Base-by-base conservation (phyloP, 2,329 filamentous ascomycete genomes). In the Talaromyces rugulosus region DNA sequence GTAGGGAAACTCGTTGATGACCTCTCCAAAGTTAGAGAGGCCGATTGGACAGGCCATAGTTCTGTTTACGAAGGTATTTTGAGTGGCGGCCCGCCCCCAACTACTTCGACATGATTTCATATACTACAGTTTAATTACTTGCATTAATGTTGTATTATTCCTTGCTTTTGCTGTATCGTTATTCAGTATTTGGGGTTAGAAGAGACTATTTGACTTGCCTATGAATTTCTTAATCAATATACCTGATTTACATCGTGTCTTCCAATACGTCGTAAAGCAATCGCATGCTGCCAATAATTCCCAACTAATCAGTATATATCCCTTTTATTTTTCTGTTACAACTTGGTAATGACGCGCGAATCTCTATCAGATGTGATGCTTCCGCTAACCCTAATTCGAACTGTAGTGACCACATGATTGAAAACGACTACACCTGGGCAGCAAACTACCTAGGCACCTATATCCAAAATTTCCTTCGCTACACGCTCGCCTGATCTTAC, bases 1-100 rank as follows among this genome's bases (percentile, higher is more conserved):
- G 83, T 88, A 23, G 82, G 83, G 1, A 81, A 82, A 50, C 77
- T 88, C 54, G 85, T 87, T 16, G 85, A 87, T 31, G 77, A 81
- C 64, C 68, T 89, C 60, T 79, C 82, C 64, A 81, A 82, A 66
- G 76, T 88, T 5, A 80, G 83, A 47, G 81, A 82, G 64, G 84
- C 88, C 5, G 85, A 88, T 69, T 82, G 84, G 74, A 80, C 80
- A 65, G 80, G 80, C 50, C 85, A 88, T 72, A 82, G 80, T 27
- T 71, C 73, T 64, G 83, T 84, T 77, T 87, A 87, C 68, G 83
- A 86, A 67, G 75, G 79, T 64, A 77, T 86, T 36, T 69, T 72
- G 62, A 70, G 67, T 42, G 75, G 30, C 7, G 50, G 18, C 50
- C 31, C 11, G 7, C 14, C 9, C 14, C 16, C 28, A 16, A 31